Base-by-base conservation (phyloP, 495 filamentous ascomycete genomes). In the Trichoderma gamsii region DNA sequence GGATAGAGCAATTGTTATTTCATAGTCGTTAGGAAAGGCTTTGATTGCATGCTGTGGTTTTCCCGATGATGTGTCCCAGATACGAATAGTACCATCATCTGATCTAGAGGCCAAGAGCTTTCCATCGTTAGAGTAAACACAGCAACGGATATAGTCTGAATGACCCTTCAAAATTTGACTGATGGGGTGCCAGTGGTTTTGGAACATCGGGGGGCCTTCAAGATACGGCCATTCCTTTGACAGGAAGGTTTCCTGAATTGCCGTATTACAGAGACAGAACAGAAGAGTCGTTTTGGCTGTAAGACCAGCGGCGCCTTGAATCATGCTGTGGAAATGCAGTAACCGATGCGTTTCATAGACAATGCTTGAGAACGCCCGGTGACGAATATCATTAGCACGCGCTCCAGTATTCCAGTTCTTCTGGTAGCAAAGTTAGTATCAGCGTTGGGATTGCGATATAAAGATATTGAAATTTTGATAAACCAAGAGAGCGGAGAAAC, bases 31-130 rank as follows among this genome's bases (percentile, higher is more conserved):
- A 25, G 32, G n/a, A 27, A 43, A 27, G 12, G 41, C 43, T 21
- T 51, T 8, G 23, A 66, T 18, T 25, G 21, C 25, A 12, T 49
- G 41, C 44, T 51, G 44, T 12, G 7, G 3, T 27, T 23, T 23
- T 8, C 65, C 44, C 11, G n/a, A 15, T 13, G 23, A 21, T 12
- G 43, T 38, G 25, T 51, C 65, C 65, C 65, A 66, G 65, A 66
- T 43, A n/a, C 44, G 41, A 4, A 66, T 23, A 4, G 65, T 51
- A 25, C 41, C 12, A 66, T 66, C 65, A 18, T 51, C 41, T 4
- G 43, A 66, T 7, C 27, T 43, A 21, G 65, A 29, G 18, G 59
- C 59, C 12, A 63, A 11, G 18, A 63, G 59, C 32, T 38, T 29
- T 4, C 59, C 59, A 23, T 63, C 59, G 21, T 29, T 11, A 29